Conservation (phyloP, 257 asterid species). For the Salvia rosmarinus region DNA sequence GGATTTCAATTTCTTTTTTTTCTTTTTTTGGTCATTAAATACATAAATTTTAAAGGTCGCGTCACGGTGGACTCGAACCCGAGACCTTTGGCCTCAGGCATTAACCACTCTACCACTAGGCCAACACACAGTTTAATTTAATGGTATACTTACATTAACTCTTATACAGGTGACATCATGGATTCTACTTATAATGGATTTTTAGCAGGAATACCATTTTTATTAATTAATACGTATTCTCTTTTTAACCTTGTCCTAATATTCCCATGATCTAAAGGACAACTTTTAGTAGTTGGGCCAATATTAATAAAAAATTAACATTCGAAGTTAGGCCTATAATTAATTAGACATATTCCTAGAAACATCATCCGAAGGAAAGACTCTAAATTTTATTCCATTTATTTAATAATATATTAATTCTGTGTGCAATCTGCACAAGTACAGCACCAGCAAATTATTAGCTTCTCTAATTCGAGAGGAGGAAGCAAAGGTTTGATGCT, state of each 20-base stretch:
- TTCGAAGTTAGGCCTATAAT: constrained; percentile 36
- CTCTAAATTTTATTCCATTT: constrained; percentile 27
- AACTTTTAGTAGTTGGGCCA: constrained; percentile 15
- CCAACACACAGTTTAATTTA: too few relatives aligned
- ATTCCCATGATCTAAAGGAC: constrained; percentile 34
- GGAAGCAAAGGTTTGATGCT: constrained; percentile 27
- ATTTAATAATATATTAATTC: constrained; percentile 6
- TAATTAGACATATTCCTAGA: constrained; percentile 16
- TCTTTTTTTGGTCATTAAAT: too few relatives aligned
- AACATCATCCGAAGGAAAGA: neutral
- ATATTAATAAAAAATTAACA: neutral
- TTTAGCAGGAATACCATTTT: neutral
- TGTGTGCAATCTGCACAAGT: constrained; percentile 26
- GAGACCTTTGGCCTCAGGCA: too few relatives aligned
- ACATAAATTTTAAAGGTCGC: too few relatives aligned
- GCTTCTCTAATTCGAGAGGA: constrained; percentile 15
- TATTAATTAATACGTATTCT: neutral
- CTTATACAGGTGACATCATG: too few relatives aligned
- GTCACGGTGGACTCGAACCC: too few relatives aligned
- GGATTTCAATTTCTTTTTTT: too few relatives aligned
- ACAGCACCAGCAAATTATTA: constrained; percentile 22
- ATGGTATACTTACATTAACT: too few relatives aligned
- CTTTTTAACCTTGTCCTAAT: constrained; percentile 34
- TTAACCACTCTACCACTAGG: too few relatives aligned
- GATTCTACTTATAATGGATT: too few relatives aligned